Evolutionary conservation across 257 asterid species (phyloP).

Genomic region (Solanum gandarillasii): DNA sequence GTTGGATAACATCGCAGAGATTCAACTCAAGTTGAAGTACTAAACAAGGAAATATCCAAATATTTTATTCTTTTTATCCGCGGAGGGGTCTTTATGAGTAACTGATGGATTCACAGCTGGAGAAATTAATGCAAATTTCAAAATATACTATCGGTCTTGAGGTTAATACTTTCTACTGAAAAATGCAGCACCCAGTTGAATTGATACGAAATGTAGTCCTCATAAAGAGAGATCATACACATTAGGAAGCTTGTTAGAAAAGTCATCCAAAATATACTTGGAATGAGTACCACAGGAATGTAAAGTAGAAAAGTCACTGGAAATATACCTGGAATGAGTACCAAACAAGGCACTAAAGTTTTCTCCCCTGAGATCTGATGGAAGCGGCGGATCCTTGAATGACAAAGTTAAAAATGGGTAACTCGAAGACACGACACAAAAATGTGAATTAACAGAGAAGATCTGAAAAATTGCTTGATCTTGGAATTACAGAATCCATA

Average conservation of each 20-base stretch:
- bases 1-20: not conserved
- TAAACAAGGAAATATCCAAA: not conserved
- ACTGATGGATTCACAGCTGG: not conserved
- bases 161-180: not conserved
- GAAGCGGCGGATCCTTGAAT: conserved; percentile 75
- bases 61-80: not conserved
- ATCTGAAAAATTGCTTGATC: not conserved
- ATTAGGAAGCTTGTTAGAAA: not conserved
- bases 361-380: conserved; percentile 80
- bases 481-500: not conserved
- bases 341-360: conserved; percentile 76
- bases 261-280: conserved; percentile 37
- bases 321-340: conserved; percentile 77
- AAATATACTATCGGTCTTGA: not conserved
- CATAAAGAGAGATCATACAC: not conserved
- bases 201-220: not conserved
- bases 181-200: not conserved
- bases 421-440: conserved; percentile 7
- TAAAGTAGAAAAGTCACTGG: not conserved
- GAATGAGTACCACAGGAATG: conserved; percentile 51
- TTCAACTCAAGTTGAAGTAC: not conserved
- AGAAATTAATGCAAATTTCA: not conserved
- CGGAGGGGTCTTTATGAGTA: not conserved
- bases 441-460: not conserved
- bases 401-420: conserved; percentile 12